Evolutionary conservation across 495 filamentous ascomycete species (phyloP).

Genomic region (Talaromyces nanjingensis): DNA sequence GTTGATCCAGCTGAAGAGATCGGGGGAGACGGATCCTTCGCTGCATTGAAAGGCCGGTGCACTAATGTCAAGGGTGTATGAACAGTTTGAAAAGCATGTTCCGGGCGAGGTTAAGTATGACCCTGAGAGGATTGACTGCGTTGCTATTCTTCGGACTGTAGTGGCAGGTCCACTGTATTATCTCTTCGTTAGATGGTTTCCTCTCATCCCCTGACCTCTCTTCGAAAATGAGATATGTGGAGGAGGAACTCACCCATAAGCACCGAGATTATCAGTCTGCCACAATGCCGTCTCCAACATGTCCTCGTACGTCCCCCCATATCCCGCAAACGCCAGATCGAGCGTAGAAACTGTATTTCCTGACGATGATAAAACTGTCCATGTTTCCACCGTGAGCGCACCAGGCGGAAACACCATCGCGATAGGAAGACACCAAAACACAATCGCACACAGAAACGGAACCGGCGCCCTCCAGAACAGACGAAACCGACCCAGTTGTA

Average conservation of each 20-base stretch:
- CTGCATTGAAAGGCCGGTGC: conserved; percentile 13
- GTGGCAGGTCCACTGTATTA: conserved; percentile 6
- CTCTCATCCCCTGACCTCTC: not conserved
- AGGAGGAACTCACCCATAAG: conserved; percentile 6
- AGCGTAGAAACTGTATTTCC: conserved; percentile 5
- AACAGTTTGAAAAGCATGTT: conserved; percentile 16
- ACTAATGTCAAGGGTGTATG: conserved; percentile 12
- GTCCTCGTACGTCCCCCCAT: not conserved
- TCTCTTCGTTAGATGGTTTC: not conserved
- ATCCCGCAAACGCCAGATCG: conserved; percentile 4
- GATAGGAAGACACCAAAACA: conserved; percentile 11
- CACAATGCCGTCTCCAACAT: conserved; percentile 10
- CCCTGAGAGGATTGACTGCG: conserved; percentile 10
- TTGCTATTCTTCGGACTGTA: conserved; percentile 6
- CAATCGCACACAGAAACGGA: conserved; percentile 10
- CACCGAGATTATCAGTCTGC: conserved; percentile 10
- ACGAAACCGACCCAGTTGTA: conserved; percentile 8
- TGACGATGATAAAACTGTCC: not conserved
- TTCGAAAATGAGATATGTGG: not conserved
- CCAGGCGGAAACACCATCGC: conserved; percentile 12
- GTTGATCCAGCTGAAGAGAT: conserved; percentile 4
- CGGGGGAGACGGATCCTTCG: conserved; percentile 7
- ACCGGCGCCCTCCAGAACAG: conserved; percentile 4
- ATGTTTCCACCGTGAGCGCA: conserved; percentile 10
- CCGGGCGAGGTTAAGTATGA: conserved; percentile 2